phyloP scores from a whole-genome alignment of 2,329 filamentous ascomycete species.

The Esteya vermicola region DNA sequence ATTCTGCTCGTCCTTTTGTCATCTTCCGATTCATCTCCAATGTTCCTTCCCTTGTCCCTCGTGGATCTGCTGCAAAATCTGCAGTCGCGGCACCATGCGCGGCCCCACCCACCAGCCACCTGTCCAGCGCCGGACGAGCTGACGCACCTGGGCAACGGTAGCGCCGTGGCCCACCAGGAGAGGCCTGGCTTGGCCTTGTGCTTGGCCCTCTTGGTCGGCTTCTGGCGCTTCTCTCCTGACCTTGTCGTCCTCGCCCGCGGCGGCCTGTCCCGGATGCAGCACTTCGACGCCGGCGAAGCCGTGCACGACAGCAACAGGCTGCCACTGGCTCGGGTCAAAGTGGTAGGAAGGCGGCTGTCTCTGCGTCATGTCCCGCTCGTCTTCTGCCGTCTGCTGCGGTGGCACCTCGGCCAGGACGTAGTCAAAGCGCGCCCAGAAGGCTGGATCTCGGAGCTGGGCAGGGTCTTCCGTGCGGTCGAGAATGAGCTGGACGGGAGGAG shows the following conservation, averaged over 20 bases:
- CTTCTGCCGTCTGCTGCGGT: conserved; percentile 28
- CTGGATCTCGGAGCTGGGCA: conserved; percentile 25
- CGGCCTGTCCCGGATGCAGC: conserved; percentile 28
- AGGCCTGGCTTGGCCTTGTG: no score
- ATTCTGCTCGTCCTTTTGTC: neutral
- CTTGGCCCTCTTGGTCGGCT: no score
- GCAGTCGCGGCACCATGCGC: conserved; percentile 40
- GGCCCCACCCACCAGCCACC: conserved; percentile 54
- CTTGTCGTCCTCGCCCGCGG: conserved; percentile 11
- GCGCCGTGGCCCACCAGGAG: conserved; percentile 30
- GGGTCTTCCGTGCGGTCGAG: conserved; percentile 52
- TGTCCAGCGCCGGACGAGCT: conserved; percentile 28
- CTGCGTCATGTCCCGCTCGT: conserved; percentile 8
- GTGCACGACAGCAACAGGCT: conserved; percentile 38
- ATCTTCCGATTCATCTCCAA: neutral
- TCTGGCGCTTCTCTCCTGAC: neutral
- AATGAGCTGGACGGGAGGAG: conserved; percentile 11
- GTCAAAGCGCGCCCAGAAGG: conserved; percentile 51
- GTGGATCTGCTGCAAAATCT: conserved; percentile 28
- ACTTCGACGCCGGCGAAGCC: conserved; percentile 47
- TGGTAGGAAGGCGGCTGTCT: neutral
- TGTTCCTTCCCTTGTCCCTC: conserved; percentile 1
- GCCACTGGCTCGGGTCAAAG: conserved; percentile 27
- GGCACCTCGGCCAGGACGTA: conserved; percentile 47
- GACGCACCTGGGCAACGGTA: conserved; percentile 22